Conservation (phyloP, 2,329 filamentous ascomycete genomes). For the Botryotinia globosa region DNA sequence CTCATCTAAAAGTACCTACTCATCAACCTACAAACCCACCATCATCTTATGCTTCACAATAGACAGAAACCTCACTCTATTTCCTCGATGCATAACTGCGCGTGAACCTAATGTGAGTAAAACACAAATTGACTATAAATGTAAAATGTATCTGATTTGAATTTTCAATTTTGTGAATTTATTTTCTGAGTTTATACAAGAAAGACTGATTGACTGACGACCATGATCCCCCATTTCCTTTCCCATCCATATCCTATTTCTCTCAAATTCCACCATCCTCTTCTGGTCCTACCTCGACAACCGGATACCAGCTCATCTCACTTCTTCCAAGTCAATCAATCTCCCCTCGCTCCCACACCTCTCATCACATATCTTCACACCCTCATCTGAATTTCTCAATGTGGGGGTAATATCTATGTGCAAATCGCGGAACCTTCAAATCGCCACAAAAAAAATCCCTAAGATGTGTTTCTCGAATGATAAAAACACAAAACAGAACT, state of each 20-base stretch:
- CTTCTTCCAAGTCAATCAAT: background rate
- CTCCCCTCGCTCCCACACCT: background rate
- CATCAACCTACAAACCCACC: background rate
- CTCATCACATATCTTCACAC: background rate
- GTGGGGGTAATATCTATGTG: constrained; percentile 8
- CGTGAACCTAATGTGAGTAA: background rate
- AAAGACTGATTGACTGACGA: constrained; percentile 3
- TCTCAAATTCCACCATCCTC: background rate
- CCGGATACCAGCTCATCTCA: background rate
- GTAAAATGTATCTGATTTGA: background rate
- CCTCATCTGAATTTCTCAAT: background rate
- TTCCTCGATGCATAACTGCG: background rate
- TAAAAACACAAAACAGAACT: constrained; percentile 5
- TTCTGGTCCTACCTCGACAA: background rate
- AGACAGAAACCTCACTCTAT: background rate
- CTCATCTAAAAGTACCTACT: background rate
- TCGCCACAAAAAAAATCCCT: constrained; percentile 10
- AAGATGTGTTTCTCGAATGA: constrained; percentile 1
- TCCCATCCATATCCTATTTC: background rate
- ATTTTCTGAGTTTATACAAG: constrained; percentile 5
- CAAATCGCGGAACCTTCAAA: background rate
- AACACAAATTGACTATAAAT: background rate
- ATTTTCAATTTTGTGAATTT: background rate
- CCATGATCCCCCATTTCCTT: background rate
- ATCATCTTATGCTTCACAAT: background rate